These are phyloP conservation scores for Suillus subaureus DNA, from an alignment of 768 basidiomycete species.

Conservation along the genomic window DNA sequence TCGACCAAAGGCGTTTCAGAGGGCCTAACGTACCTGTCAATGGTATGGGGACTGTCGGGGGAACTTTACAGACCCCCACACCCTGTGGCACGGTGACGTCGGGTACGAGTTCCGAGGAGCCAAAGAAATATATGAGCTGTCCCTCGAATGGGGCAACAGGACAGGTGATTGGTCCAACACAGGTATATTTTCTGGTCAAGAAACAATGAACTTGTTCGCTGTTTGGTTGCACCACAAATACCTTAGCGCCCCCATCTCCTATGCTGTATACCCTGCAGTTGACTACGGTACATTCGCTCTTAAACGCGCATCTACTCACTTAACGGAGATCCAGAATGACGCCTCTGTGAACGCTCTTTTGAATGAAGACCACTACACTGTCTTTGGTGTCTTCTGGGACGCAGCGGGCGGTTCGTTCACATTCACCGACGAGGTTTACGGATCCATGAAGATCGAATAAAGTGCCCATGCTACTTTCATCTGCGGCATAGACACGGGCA, in stretches of 20 bases:
- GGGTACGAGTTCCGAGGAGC: constrained; percentile 56
- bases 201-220: constrained; percentile 63
- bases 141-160: constrained; percentile 48
- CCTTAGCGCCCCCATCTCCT: constrained; percentile 43
- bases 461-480: constrained; percentile 48
- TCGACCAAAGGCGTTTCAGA: constrained; percentile 60
- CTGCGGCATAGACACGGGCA: constrained; percentile 43
- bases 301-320: constrained; percentile 35
- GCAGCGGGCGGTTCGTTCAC: constrained; percentile 43
- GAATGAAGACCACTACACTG: constrained; percentile 42
- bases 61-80: constrained; percentile 22
- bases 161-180: constrained; percentile 64
- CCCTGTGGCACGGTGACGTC: constrained; percentile 68
- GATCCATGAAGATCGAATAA: constrained; percentile 36
- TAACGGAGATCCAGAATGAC: constrained; percentile 50
- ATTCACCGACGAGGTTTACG: constrained; percentile 31
- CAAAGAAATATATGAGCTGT: constrained; percentile 27
- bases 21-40: constrained; percentile 46
- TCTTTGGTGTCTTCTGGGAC: constrained; percentile 62
- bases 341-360: constrained; percentile 49
- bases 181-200: constrained; percentile 62
- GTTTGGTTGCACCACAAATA: constrained; percentile 57
- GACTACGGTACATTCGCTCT: constrained; percentile 38
- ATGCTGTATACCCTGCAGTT: constrained; percentile 59
- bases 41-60: constrained; percentile 19